Evolutionary conservation across 164 flowering plant species (phyloP), one percentile per base, ranked within the genome.

Genomic region (Vitis rotundifolia): DNA sequence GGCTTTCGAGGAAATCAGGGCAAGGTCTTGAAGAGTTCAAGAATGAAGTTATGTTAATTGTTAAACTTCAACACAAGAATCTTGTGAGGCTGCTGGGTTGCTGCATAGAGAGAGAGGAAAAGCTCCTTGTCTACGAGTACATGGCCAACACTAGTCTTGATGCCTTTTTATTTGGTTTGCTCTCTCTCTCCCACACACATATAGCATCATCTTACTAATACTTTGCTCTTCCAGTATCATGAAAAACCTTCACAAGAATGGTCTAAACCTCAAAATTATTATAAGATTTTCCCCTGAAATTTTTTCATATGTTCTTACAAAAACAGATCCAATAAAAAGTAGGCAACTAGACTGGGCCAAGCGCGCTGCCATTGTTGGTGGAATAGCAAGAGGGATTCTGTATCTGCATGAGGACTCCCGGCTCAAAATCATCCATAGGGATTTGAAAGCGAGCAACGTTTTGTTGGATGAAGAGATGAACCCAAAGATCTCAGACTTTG

Each of bases 401-500:
- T 84, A 86, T 64, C 80, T 84, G 57, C 87, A 84, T 53, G 76
- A 73, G 60, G 84, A 84, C 62, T 86, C 86, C 5, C 68, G 84
- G 15, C 64, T 84, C 2, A 80, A 71, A 50, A 84, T 86, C 49
- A 81, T 83, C 12, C 87, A 83, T 22, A 63, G 83, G 8, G 84
- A 83, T 56, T 49, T 83, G 49, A 81, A 81, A 66, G 79, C 85
- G 1, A 78, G 83, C 63, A 82, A 84, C 49, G 73, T 84, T 3
- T 61, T 84, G 60, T 67, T 79, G 1, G 85, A 84, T 71, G 55
- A 61, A 15, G 78, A 82, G 2, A 73, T 83, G 86, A 78, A 76
- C n/a, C 81, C 86, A 0, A 86, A 84, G 66, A 86, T 86, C 12
- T 79, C 88, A 60, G 86, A 86, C 56, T 86, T 86, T 62, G 86